Evolutionary conservation across 192 early-diverging fungal genomes (phyloP).

Genomic region (Paraglomus occultum): DNA sequence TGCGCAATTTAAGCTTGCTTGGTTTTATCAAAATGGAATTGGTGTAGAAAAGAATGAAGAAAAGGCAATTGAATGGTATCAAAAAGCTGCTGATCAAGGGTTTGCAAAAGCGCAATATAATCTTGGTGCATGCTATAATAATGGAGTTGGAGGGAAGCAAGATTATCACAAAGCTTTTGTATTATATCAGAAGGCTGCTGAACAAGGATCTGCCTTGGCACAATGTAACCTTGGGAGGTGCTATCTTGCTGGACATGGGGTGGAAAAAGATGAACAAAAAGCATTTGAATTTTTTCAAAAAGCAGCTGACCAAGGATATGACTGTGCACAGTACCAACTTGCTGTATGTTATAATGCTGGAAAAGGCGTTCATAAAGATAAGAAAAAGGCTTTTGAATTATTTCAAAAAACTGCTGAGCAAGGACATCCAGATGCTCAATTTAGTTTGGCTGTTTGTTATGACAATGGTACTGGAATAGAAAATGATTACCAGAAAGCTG

Average conservation of each 20-base stretch:
- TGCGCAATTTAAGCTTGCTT: constrained; percentile 4
- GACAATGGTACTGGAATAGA: constrained; percentile 15
- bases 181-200: too few species aligned
- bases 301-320: constrained; percentile 3
- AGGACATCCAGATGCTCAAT: not conserved
- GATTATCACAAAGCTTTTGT: too few species aligned
- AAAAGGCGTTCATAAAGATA: not conserved
- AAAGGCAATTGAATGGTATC: not conserved
- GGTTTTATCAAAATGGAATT: not conserved
- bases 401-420: not conserved
- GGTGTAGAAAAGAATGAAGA: constrained; percentile 3
- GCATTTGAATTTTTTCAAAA: constrained; percentile 21
- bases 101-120: not conserved
- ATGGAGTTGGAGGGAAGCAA: too few species aligned
- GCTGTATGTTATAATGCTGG: constrained; percentile 79
- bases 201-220: too few species aligned
- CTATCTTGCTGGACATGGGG: constrained; percentile 15
- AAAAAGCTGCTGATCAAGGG: not conserved
- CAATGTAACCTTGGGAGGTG: too few species aligned
- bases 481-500: constrained; percentile 31
- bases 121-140: too few species aligned
- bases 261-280: constrained; percentile 5
- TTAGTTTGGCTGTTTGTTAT: constrained; percentile 60
- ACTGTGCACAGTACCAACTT: constrained; percentile 53
- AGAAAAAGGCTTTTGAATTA: not conserved